Base-by-base conservation (phyloP, 2,329 filamentous ascomycete species). In the Chrysosporium queenslandicum region DNA sequence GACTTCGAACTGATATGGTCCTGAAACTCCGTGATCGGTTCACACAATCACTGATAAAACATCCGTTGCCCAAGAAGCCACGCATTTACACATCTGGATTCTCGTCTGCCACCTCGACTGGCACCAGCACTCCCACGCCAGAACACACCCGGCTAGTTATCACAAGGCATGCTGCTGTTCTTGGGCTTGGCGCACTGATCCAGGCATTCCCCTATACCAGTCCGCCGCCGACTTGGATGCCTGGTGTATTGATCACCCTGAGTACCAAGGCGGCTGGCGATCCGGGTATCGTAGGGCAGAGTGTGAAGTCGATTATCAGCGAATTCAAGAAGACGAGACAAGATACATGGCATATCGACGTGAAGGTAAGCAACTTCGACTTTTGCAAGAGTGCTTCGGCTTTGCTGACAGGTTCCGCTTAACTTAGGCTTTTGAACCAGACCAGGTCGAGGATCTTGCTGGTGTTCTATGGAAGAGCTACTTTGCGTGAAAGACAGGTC, bases 251-350 rank as follows among this genome's bases (percentile, higher is more conserved):
- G 50, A 89, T 91, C 9, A 85, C 84, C 9, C 71, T 98, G 58
- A 94, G 91, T 4, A 81, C 85, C 32, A 83, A 85, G 59, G 90
- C 94, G 8, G 89, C 91, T 0, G 87, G 81, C 43, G 92, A 98
- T 63, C 82, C 88, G 0, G 92, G 92, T 0, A 84, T 94, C 54
- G 90, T 98, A 51, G 92, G 92, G 2, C 95, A 94, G 71, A 92
- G 91, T 55, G 94, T 94, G 9, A 98, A 98, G 77, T 80, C 79
- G 16, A 90, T 96, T 32, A 74, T 98, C 58, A 89, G 89, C 56
- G 94, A 98, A 64, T 98, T 98, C 77, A 98, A 98, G 75, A 98
- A 98, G 80, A 98, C 92, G 42, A 83, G 92, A 67, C 92, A 98
- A 69, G 92, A 98, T 74, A 98, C 91, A 60, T 98, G 92, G 92